A percentile compares a stretch with the other conserved stretches of the same genome.
Conservation (phyloP, 2,329 filamentous ascomycete species). For the Exophiala xenobiotica region DNA sequence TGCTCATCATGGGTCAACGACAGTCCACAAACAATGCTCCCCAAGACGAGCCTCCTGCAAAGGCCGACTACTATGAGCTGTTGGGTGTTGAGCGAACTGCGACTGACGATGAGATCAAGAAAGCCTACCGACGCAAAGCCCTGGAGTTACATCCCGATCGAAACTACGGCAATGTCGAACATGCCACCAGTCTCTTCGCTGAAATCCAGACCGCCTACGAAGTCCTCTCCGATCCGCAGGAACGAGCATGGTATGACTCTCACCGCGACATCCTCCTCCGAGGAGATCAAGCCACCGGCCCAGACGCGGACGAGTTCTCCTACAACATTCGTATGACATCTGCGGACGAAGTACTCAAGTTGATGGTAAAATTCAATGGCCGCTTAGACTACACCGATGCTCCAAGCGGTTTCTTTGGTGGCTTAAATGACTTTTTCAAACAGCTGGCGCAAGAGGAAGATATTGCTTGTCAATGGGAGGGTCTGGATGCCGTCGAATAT, state of each 20-base stretch:
- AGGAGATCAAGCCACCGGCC: slow-evolving; percentile 52
- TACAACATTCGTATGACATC: slow-evolving; percentile 74
- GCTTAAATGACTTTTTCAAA: slow-evolving; percentile 73
- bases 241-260: slow-evolving; percentile 96
- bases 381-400: slow-evolving; percentile 77
- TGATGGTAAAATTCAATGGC: slow-evolving; percentile 79
- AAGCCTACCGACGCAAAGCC: slow-evolving; percentile 85
- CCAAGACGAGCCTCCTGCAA: slow-evolving; percentile 30
- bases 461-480: slow-evolving; percentile 69
- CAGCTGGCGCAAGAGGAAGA: slow-evolving; percentile 78
- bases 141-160: slow-evolving; percentile 93
- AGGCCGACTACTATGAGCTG: slow-evolving; percentile 67
- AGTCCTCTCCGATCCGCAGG: slow-evolving; percentile 91
- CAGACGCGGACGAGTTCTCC: slow-evolving; percentile 56
- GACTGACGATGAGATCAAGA: slow-evolving; percentile 89
- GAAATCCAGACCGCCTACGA: slow-evolving; percentile 93
- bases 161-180: slow-evolving; percentile 82
- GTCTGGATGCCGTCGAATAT: slow-evolving; percentile 63
- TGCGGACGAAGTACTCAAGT: slow-evolving; percentile 71
- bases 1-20: slow-evolving; percentile 42
- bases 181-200: slow-evolving; percentile 80
- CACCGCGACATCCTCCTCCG: slow-evolving; percentile 82
- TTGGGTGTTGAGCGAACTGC: slow-evolving; percentile 71
- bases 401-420: slow-evolving; percentile 80
- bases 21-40: slow-evolving; percentile 39